phyloP scores from a whole-genome alignment of 2,329 filamentous ascomycete genomes.

The Neofusicoccum cordaticola region DNA sequence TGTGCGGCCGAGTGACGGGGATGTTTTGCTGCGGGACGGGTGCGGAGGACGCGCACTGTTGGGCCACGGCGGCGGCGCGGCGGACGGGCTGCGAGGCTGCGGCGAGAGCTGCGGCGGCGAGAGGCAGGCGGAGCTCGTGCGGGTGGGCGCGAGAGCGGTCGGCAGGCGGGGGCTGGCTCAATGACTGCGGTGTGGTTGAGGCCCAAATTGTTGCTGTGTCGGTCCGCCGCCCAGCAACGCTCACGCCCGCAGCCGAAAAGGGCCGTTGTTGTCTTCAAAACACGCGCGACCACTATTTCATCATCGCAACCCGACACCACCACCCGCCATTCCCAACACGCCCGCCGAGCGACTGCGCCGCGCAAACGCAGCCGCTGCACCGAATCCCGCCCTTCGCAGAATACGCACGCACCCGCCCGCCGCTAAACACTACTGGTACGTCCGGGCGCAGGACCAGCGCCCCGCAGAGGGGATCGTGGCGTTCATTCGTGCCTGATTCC shows the following conservation, averaged over 20 bases:
- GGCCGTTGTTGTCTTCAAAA: conserved; percentile 18
- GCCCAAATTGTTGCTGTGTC: conserved; percentile 9
- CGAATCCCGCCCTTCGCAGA: background rate
- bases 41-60: background rate
- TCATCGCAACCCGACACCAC: background rate
- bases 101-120: background rate
- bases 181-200: conserved; percentile 7
- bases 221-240: conserved; percentile 11
- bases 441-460: background rate
- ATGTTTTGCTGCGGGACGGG: conserved; percentile 11
- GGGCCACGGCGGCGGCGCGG: background rate
- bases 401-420: background rate
- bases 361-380: background rate
- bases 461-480: background rate
- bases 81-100: background rate
- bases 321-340: background rate
- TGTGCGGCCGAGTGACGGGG: conserved; percentile 10
- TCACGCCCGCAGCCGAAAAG: conserved; percentile 10
- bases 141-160: background rate
- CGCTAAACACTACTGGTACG: background rate
- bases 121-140: background rate
- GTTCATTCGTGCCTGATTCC: background rate
- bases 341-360: background rate
- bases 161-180: background rate
- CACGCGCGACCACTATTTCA: conserved; percentile 7